phyloP scores from a whole-genome alignment of 371 early-diverging fungal genomes.

The Massospora cicadina region DNA sequence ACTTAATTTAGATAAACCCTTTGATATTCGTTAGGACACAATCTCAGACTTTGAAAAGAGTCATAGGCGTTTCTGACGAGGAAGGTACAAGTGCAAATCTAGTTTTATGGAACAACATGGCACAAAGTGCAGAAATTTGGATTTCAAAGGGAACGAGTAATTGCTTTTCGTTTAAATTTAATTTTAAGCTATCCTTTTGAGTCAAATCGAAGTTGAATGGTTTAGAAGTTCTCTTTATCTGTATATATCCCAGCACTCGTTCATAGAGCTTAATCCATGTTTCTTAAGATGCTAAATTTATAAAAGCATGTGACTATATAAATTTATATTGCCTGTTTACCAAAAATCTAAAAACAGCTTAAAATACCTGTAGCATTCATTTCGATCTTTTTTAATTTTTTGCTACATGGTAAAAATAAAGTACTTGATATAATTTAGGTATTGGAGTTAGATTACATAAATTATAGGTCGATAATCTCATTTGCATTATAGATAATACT shows the following conservation, averaged over 20 bases:
- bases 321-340: no score
- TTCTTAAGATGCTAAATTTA: background rate
- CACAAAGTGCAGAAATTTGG: background rate
- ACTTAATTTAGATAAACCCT: no score
- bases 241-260: background rate
- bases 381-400: background rate
- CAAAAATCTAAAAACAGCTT: background rate
- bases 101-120: background rate
- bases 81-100: background rate
- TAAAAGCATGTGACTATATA: background rate
- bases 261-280: background rate
- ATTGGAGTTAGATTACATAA: background rate
- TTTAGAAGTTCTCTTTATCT: background rate
- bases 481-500: background rate
- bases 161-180: background rate
- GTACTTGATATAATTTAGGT: background rate
- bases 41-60: background rate
- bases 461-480: background rate
- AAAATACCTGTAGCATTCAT: background rate
- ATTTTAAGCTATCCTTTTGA: background rate
- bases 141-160: background rate
- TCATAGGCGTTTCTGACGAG: background rate
- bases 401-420: no score
- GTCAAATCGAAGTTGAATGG: background rate
- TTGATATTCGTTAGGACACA: no score